Conservation (phyloP, 768 basidiomycete genomes). For the Mycena crocata region DNA sequence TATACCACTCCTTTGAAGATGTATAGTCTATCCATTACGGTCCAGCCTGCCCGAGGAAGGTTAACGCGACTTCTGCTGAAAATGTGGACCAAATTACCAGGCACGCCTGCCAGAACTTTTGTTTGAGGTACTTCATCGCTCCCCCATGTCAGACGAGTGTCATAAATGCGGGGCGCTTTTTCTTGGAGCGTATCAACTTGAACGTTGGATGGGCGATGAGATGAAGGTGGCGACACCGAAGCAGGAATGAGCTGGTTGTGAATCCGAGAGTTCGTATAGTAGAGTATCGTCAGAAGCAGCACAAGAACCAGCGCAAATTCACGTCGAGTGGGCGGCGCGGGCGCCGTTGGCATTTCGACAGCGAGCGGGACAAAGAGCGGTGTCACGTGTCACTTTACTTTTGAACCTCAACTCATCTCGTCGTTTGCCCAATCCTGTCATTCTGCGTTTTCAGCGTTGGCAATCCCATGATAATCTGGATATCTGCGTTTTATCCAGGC, state of each 20-base stretch:
- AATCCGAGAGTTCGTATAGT: slow-evolving; percentile 49
- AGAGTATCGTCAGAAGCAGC: slow-evolving; percentile 60
- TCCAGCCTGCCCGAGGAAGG: slow-evolving; percentile 21
- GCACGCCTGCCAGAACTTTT: slow-evolving; percentile 77
- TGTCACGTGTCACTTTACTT: neutral
- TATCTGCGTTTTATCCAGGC: too few relatives aligned
- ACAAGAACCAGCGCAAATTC: slow-evolving; percentile 64
- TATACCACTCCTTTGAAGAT: slow-evolving; percentile 30
- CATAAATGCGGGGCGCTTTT: slow-evolving; percentile 26
- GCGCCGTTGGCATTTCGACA: slow-evolving; percentile 40
- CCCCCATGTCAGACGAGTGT: slow-evolving; percentile 54
- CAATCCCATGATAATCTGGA: too few relatives aligned
- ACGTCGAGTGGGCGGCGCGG: slow-evolving; percentile 63
- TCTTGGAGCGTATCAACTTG: slow-evolving; percentile 29
- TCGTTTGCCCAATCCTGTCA: too few relatives aligned
- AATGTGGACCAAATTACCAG: slow-evolving; percentile 59
- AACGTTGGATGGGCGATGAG: slow-evolving; percentile 6
- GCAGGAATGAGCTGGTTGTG: slow-evolving; percentile 11
- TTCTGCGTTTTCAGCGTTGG: too few relatives aligned
- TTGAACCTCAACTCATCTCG: neutral
- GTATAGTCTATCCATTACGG: slow-evolving; percentile 24
- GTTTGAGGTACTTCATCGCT: slow-evolving; percentile 63
- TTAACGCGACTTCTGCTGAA: neutral
- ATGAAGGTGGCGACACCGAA: slow-evolving; percentile 21
- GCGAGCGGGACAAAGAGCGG: neutral